These are phyloP conservation scores for Fusarium tjaetaba DNA, from an alignment of 2,329 filamentous ascomycete species.

Conservation along the genomic window DNA sequence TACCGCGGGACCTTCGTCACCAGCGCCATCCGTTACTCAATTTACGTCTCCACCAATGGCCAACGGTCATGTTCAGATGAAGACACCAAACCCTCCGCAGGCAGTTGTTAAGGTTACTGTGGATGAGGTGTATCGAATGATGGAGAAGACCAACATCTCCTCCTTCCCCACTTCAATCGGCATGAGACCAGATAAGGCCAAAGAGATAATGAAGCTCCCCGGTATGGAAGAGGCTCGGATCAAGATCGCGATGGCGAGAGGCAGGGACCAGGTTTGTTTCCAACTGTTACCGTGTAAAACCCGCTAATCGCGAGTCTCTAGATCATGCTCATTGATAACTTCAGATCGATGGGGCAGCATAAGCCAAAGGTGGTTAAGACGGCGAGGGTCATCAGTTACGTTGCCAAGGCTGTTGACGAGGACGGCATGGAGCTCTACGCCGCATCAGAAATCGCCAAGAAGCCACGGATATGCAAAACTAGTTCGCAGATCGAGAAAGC, in stretches of 20 bases:
- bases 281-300: rapidly evolving
- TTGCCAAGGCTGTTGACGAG: not conserved
- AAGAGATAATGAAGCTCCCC: not conserved
- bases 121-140: not conserved
- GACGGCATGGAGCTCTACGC: not conserved
- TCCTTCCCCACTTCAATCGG: not conserved
- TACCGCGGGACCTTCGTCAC: not conserved
- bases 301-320: not conserved
- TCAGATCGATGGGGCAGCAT: rapidly evolving
- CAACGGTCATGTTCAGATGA: not conserved
- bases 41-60: not conserved
- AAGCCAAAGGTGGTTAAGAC: rapidly evolving
- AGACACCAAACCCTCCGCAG: not conserved
- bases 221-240: not conserved
- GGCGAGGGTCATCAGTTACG: not conserved
- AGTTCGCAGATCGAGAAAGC: not conserved
- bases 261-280: not conserved
- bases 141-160: not conserved
- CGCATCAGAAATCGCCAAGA: not conserved
- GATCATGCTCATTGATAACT: not conserved
- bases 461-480: not conserved
- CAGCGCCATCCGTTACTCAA: not conserved
- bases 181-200: not conserved
- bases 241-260: not conserved
- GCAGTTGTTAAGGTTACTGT: not conserved